Percentiles rank a stretch among this genome's conserved stretches.
Evolutionary conservation across 2,329 filamentous ascomycete species (phyloP).

Genomic region (Cryphonectria parasitica): DNA sequence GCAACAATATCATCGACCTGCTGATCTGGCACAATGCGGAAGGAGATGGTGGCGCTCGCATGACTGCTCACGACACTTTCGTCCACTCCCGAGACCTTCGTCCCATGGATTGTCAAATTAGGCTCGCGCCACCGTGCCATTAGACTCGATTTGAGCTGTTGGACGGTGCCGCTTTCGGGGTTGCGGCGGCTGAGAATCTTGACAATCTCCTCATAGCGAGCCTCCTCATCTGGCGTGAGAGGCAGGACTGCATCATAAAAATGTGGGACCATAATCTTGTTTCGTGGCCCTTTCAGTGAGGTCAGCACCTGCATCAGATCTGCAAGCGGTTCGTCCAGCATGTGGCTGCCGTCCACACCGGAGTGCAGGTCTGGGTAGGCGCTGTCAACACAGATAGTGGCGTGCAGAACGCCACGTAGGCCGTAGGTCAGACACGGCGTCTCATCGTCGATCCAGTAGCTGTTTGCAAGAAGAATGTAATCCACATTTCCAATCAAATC

Average conservation of each 20-base stretch:
- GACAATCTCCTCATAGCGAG: constrained; percentile 83
- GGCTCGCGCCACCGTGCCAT: constrained; percentile 97
- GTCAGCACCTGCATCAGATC: constrained; percentile 85
- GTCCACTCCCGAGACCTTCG: constrained; percentile 90
- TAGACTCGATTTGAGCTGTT: constrained; percentile 78
- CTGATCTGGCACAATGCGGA: constrained; percentile 93
- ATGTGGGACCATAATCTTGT: constrained; percentile 80
- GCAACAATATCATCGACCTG: constrained; percentile 77
- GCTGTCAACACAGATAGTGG: constrained; percentile 85
- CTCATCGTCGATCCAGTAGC: constrained; percentile 97
- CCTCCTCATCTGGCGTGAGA: constrained; percentile 74
- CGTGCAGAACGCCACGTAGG: constrained; percentile 89
- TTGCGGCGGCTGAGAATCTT: constrained; percentile 74
- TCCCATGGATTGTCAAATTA: constrained; percentile 89
- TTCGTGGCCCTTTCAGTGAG: constrained; percentile 79
- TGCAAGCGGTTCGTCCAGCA: constrained; percentile 89
- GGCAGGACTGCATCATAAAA: constrained; percentile 87
- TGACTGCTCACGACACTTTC: constrained; percentile 89
- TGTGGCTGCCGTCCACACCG: constrained; percentile 91
- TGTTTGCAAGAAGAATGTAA: constrained; percentile 94
- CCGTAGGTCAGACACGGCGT: constrained; percentile 96
- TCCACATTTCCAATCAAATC: constrained; percentile 86
- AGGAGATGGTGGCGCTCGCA: constrained; percentile 84
- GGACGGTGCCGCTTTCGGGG: constrained; percentile 60
- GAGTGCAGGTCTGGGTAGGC: constrained; percentile 88